A percentile compares a stretch with the other conserved stretches of the same genome.
Evolutionary conservation across 31 red algal species (phyloP).

Genomic region (Endocladia muricata): DNA sequence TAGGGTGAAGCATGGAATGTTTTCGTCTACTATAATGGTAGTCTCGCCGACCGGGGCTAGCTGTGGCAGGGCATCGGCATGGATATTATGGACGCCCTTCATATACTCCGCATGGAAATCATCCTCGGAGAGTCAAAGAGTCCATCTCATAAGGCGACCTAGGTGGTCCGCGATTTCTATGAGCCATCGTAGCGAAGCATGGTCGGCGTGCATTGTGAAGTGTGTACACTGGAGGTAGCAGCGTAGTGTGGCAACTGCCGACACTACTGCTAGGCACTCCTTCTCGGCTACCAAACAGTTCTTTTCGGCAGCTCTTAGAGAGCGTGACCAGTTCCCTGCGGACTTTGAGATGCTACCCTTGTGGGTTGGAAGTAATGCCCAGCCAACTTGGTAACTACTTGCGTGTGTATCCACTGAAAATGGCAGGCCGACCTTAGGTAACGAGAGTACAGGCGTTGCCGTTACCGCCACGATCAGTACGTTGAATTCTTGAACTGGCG

Average conservation of each 20-base stretch:
- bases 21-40: no score
- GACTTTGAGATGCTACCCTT: not conserved
- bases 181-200: slow-evolving; percentile 3
- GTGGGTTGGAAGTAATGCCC: not conserved
- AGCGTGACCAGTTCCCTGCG: slow-evolving; percentile 1
- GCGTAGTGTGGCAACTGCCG: not conserved
- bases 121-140: not conserved
- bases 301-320: not conserved
- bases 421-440: not conserved
- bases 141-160: not conserved
- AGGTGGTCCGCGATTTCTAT: not conserved
- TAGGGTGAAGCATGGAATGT: no score
- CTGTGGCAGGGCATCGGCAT: no score
- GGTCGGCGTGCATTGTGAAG: slow-evolving; percentile 20
- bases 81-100: no score
- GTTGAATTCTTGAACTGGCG: not conserved
- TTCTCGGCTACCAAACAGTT: slow-evolving; percentile 6
- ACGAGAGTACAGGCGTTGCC: not conserved
- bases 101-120: not conserved
- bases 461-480: not conserved
- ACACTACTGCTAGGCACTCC: slow-evolving; percentile 39
- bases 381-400: not conserved
- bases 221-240: not conserved
- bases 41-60: no score
- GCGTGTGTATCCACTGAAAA: not conserved